A percentile compares a stretch with the other conserved stretches of the same genome.
phyloP scores from a whole-genome alignment of 2,329 filamentous ascomycete species.

The Diaporthe sp. region DNA sequence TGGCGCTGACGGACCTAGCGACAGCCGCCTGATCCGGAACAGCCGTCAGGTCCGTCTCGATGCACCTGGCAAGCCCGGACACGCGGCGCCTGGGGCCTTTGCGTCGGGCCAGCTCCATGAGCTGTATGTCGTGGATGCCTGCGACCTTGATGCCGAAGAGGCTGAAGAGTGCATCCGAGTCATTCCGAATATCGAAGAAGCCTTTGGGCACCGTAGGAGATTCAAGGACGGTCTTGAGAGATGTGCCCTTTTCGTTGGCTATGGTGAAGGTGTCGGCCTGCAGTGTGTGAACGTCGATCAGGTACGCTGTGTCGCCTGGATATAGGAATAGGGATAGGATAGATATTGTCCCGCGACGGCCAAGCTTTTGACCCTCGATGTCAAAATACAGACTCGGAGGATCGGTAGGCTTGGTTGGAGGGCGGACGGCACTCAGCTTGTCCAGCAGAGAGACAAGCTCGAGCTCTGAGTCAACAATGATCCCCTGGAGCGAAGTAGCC shows the following conservation, averaged over 20 bases:
- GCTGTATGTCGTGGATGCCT: constrained; percentile 66
- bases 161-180: constrained; percentile 67
- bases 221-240: constrained; percentile 61
- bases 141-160: constrained; percentile 59
- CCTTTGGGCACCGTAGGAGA: constrained; percentile 60
- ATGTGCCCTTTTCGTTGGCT: constrained; percentile 44
- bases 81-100: constrained; percentile 39
- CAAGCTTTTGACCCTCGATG: constrained; percentile 27
- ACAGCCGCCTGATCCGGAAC: neutral
- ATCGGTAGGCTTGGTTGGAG: neutral
- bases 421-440: neutral
- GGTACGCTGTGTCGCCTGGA: constrained; percentile 49
- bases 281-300: constrained; percentile 62
- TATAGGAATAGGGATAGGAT: constrained; percentile 37
- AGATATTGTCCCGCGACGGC: constrained; percentile 39
- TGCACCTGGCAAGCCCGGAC: constrained; percentile 49
- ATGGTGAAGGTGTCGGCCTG: constrained; percentile 29
- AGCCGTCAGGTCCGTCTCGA: constrained; percentile 47
- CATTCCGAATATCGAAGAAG: constrained; percentile 71
- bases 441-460: neutral
- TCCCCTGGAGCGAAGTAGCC: neutral
- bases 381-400: neutral
- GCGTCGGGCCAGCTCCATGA: constrained; percentile 65
- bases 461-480: neutral
- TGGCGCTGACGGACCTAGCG: neutral